Evolutionary conservation across 2,329 filamentous ascomycete genomes (phyloP).

Genomic region (Ophiocordyceps camponoti-leonardi): DNA sequence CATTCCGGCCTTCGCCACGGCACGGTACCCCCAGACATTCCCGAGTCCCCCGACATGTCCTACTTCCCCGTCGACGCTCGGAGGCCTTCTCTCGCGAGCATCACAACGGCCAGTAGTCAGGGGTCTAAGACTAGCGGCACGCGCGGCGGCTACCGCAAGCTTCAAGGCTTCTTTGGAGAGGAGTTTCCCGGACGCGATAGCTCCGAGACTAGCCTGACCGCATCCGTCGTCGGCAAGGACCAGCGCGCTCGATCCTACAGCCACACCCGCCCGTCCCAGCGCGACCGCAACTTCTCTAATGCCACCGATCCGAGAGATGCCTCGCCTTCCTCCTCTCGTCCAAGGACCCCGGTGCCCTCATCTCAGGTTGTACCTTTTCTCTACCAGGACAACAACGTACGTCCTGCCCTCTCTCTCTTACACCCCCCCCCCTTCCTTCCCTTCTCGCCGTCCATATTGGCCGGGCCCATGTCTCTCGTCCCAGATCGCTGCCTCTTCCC

Average conservation of each 20-base stretch:
- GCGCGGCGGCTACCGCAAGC: constrained; percentile 59
- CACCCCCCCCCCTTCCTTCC: constrained; percentile 1
- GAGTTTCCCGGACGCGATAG: constrained; percentile 62
- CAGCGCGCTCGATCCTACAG: constrained; percentile 47
- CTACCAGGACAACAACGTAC: constrained; percentile 65
- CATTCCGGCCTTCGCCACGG: constrained; percentile 18
- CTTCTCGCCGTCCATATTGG: neutral
- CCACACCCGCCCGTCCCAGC: constrained; percentile 35
- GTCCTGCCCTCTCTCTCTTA: constrained; percentile 17
- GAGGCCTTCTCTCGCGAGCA: constrained; percentile 74
- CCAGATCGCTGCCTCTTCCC: neutral
- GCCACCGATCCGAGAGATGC: constrained; percentile 54
- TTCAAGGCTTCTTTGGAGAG: constrained; percentile 86
- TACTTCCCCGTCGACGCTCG: constrained; percentile 51
- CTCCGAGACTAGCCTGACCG: constrained; percentile 51
- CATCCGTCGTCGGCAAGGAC: constrained; percentile 32
- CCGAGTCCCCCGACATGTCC: constrained; percentile 42
- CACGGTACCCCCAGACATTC: constrained; percentile 17
- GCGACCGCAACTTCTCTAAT: constrained; percentile 70
- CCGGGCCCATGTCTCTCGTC: neutral
- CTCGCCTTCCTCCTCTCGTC: constrained; percentile 61
- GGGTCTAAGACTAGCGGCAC: constrained; percentile 60
- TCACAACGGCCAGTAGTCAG: constrained; percentile 62
- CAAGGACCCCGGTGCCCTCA: constrained; percentile 70
- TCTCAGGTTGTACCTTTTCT: constrained; percentile 96